phyloP scores from a whole-genome alignment of 2,329 filamentous ascomycete species.

The Verticillium zaregamsianum region DNA sequence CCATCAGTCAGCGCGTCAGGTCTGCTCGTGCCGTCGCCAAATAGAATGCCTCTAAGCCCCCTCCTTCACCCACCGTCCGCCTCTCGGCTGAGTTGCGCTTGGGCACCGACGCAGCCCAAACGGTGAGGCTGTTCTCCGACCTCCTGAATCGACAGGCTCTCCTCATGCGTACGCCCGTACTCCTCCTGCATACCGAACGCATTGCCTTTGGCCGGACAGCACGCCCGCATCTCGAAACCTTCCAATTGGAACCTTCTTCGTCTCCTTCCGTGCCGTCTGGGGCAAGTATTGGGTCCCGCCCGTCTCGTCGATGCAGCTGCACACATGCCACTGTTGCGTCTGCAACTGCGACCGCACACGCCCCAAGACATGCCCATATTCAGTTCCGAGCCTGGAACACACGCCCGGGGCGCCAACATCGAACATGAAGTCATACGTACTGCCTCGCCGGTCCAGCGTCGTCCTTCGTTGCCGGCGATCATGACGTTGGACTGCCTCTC shows the following conservation, averaged over 20 bases:
- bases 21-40: background rate
- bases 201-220: background rate
- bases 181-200: slow-evolving; percentile 6
- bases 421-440: background rate
- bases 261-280: background rate
- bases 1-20: background rate
- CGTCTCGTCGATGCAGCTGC: background rate
- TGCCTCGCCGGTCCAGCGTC: background rate
- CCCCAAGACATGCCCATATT: background rate
- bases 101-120: slow-evolving; percentile 16
- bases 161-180: background rate
- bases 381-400: background rate
- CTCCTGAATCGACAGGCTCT: slow-evolving; percentile 8
- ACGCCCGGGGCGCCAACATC: background rate
- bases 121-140: slow-evolving; percentile 12
- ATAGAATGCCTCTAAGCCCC: slow-evolving; percentile 3
- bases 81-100: slow-evolving; percentile 4
- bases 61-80: slow-evolving; percentile 3
- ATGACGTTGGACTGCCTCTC: background rate
- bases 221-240: background rate
- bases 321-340: no score
- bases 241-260: background rate
- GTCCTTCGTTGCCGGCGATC: background rate
- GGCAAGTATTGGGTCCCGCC: background rate
- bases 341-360: background rate